Base-by-base conservation (phyloP, 139 green algal genomes). In the Chlorella sp. region DNA sequence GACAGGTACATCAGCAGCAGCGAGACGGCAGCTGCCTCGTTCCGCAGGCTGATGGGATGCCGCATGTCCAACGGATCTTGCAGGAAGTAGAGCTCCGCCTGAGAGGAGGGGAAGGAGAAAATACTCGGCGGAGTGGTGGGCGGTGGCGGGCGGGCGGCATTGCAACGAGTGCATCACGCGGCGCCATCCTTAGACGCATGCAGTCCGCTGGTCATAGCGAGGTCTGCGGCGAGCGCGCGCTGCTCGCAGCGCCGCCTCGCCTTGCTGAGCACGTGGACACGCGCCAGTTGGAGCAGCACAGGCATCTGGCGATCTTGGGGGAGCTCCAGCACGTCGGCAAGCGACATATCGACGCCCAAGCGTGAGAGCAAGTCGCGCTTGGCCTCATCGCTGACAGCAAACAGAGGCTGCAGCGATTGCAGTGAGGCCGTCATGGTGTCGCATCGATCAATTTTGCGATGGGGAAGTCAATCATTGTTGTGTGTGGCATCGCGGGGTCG, bases 11-110 rank as follows among this genome's bases (percentile, higher is more conserved):
- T 41, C 14, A 90, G 71, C 56, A 93, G 76, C 72, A 89, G 67
- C 12, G 87, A 90, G 35, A 93, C 71, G 0, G 86, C 84, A 2
- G 88, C 88, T 9, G 88, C 88, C 64, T 93, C 88, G 46, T 93
- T 93, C 23, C 88, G 80, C 5, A 85, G 67, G 59, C 84, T 87
- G 23, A 93, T 59, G 21, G 79, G 69, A 1, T 60, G 43, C 42
- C 33, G 42, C 38, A 90, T 61, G 60, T 90, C 85, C 3, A 14
- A 35, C 4, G 42, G 45, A 27, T 45, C 29, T 29, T 82, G 46
- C 29, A 85, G 59, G 38, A 85, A 85, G 67, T 85, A 85, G 0
- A 56, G 23, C 66, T 85, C 79, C n/a, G 60, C 62, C 77, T 83
- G 70, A 29, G 42, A 35, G 36, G 36, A 31, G 42, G 29, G 9